A percentile compares a stretch with the other conserved stretches of the same genome.
These are phyloP conservation scores for Astragalus membranaceus DNA, from an alignment of 306 rosid species.

Conservation along the genomic window DNA sequence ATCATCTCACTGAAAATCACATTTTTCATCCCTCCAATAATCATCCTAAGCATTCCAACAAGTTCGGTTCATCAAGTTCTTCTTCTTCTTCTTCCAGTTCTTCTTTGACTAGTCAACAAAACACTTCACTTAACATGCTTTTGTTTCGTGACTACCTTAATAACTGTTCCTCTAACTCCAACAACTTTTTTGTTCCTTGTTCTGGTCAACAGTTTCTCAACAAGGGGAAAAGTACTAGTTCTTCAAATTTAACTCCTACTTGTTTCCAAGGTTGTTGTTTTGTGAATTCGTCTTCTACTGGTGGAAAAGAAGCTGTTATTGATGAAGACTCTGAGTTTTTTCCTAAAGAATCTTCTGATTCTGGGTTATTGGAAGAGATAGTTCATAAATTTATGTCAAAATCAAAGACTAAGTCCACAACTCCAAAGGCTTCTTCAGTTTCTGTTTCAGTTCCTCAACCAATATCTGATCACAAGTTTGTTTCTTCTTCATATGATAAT, in stretches of 20 bases:
- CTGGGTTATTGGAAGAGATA: conserved; percentile 71
- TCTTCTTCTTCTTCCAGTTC: neutral
- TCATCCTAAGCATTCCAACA: conserved; percentile 18
- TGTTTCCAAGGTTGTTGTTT: neutral
- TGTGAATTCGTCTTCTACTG: neutral
- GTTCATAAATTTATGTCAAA: conserved; percentile 52
- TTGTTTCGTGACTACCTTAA: conserved; percentile 40
- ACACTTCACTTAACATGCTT: conserved; percentile 43
- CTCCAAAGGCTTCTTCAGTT: no score
- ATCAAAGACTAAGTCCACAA: neutral
- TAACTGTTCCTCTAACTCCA: conserved; percentile 9
- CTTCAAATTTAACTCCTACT: neutral
- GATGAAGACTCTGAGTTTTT: conserved; percentile 30
- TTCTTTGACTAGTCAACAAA: neutral
- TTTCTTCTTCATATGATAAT: neutral
- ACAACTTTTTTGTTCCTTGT: conserved; percentile 4
- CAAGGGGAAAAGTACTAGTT: neutral
- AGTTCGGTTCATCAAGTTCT: neutral
- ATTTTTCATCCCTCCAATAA: conserved; percentile 26
- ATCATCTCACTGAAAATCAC: neutral
- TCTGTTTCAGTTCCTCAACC: neutral
- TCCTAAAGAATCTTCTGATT: conserved; percentile 39
- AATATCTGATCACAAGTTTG: neutral
- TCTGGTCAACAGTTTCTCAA: neutral
- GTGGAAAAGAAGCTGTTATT: neutral